Percentiles rank a stretch among this genome's conserved stretches.
Conservation (phyloP, 2,329 filamentous ascomycete genomes). For the Penicillium sp. region DNA sequence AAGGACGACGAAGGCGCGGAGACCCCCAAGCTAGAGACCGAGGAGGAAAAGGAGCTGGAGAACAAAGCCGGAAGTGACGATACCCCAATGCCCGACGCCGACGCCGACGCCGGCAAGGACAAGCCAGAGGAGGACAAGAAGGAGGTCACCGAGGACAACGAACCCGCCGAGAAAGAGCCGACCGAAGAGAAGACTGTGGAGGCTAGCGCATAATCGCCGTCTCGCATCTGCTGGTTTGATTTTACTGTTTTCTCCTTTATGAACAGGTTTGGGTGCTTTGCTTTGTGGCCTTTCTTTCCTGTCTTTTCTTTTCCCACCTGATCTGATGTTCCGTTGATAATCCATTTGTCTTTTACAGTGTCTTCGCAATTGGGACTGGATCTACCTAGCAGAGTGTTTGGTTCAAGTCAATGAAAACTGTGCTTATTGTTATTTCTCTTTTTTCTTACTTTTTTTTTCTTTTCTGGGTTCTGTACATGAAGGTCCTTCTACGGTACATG, state of each 20-base stretch:
- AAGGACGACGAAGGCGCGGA: slow-evolving; percentile 35
- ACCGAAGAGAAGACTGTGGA: slow-evolving; percentile 27
- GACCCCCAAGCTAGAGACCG: slow-evolving; percentile 29
- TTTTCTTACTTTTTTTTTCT: not conserved
- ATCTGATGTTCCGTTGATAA: slow-evolving; percentile 3
- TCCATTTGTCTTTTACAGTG: slow-evolving; percentile 2
- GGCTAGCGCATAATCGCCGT: slow-evolving; percentile 23
- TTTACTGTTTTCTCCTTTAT: slow-evolving; percentile 1
- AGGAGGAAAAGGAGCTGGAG: slow-evolving; percentile 35
- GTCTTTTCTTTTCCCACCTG: not conserved
- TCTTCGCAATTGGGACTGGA: slow-evolving; percentile 11
- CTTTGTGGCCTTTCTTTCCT: slow-evolving; percentile 3
- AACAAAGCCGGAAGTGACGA: slow-evolving; percentile 33
- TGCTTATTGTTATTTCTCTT: slow-evolving; percentile 4
- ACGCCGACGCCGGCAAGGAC: slow-evolving; percentile 34
- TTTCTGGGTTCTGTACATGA: slow-evolving; percentile 1
- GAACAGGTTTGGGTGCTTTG: slow-evolving; percentile 7
- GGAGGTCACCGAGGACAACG: slow-evolving; percentile 35
- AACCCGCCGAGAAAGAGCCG: slow-evolving; percentile 27
- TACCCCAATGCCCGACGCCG: slow-evolving; percentile 38
- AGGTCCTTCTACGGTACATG: not conserved
- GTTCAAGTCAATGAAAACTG: slow-evolving; percentile 15
- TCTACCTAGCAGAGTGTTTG: slow-evolving; percentile 8
- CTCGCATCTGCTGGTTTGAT: not conserved
- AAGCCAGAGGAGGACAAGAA: slow-evolving; percentile 25